Conservation (phyloP, 2,329 filamentous ascomycete species). For the Trichoderma asperellum region DNA sequence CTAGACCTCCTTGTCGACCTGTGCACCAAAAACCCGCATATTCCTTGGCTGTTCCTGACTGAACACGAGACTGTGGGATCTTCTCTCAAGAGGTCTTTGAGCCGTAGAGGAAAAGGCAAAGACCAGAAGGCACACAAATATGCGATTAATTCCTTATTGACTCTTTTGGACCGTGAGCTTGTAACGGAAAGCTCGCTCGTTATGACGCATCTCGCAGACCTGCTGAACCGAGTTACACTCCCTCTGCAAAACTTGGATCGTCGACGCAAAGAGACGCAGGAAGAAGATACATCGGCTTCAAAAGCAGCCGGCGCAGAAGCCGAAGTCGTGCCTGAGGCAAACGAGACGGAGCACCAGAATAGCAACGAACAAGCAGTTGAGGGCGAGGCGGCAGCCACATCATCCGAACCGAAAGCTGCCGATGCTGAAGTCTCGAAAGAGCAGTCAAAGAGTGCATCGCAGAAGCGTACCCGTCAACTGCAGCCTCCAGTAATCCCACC, state of each 20-base stretch:
- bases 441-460: conserved; percentile 46
- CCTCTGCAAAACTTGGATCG: conserved; percentile 82
- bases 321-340: conserved; percentile 35
- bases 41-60: conserved; percentile 88
- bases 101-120: conserved; percentile 85
- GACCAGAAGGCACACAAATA: conserved; percentile 84
- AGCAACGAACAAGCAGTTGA: conserved; percentile 36
- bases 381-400: conserved; percentile 35
- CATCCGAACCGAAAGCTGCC: conserved; percentile 34
- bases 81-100: conserved; percentile 74
- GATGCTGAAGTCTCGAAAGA: conserved; percentile 36
- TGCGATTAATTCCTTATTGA: conserved; percentile 87
- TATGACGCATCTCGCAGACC: conserved; percentile 88
- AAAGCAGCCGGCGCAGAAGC: conserved; percentile 48
- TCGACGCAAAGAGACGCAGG: conserved; percentile 74
- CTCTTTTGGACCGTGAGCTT: conserved; percentile 86
- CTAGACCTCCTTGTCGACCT: conserved; percentile 83
- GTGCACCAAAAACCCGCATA: conserved; percentile 80
- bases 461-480: conserved; percentile 62
- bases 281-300: conserved; percentile 46
- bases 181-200: conserved; percentile 97
- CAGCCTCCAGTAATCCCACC: conserved; percentile 85
- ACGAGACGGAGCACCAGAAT: conserved; percentile 39
- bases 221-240: conserved; percentile 85
- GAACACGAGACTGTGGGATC: conserved; percentile 81